Evolutionary conservation across 768 basidiomycete genomes (phyloP).

Genomic region (Fibroporia radiculosa): DNA sequence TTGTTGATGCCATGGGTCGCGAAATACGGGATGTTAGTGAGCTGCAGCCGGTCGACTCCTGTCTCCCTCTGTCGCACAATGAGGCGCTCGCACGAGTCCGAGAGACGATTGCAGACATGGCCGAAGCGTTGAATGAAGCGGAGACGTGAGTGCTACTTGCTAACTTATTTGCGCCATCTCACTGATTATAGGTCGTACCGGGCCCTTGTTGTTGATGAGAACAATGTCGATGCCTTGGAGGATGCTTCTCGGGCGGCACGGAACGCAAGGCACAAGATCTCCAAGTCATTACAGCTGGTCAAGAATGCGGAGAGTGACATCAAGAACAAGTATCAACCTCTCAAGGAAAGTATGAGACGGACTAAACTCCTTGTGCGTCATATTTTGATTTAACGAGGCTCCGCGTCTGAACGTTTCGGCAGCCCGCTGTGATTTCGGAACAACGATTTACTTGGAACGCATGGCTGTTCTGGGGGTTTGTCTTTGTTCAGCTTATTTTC

Average conservation of each 20-base stretch:
- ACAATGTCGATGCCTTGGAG: conserved; percentile 37
- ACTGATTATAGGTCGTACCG: conserved; percentile 29
- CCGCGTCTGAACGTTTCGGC: background rate
- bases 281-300: conserved; percentile 33
- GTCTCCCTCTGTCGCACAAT: conserved; percentile 29
- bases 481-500: conserved; percentile 39
- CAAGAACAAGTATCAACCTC: conserved; percentile 24
- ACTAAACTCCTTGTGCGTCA: conserved; percentile 31
- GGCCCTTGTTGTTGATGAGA: conserved; percentile 30
- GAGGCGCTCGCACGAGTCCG: conserved; percentile 54
- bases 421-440: conserved; percentile 14
- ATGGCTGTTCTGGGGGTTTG: conserved; percentile 28
- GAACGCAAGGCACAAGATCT: conserved; percentile 38
- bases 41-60: conserved; percentile 13
- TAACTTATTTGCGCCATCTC: conserved; percentile 4
- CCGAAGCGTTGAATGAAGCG: conserved; percentile 44
- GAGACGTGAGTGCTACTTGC: conserved; percentile 41
- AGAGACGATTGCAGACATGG: conserved; percentile 49
- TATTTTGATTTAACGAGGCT: background rate
- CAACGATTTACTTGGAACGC: conserved; percentile 15
- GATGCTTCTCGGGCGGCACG: conserved; percentile 46
- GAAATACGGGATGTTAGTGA: conserved; percentile 33
- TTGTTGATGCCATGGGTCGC: conserved; percentile 66
- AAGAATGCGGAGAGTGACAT: conserved; percentile 29
- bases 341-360: conserved; percentile 30